Conservation (phyloP, 192 early-diverging fungal species). For the Mortierella hygrophila region DNA sequence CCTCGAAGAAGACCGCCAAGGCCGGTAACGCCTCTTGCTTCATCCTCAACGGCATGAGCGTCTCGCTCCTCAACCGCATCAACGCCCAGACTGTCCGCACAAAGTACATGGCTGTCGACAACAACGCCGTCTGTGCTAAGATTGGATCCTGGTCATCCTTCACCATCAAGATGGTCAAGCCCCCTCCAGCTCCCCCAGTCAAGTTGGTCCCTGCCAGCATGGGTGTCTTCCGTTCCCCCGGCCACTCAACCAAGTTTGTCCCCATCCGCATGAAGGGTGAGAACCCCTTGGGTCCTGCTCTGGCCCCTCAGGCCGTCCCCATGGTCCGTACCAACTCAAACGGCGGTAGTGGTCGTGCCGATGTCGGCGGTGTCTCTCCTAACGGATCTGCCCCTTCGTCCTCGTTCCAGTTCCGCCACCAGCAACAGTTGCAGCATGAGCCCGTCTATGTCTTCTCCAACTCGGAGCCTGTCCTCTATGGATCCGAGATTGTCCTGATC, state of each 20-base stretch:
- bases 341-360: neutral
- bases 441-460: conserved; percentile 46
- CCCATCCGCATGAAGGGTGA: conserved; percentile 57
- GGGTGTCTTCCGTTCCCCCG: conserved; percentile 37
- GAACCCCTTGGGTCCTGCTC: neutral
- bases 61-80: conserved; percentile 92
- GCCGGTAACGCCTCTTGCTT: conserved; percentile 82
- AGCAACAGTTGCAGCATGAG: conserved; percentile 44
- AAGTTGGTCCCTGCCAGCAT: conserved; percentile 31
- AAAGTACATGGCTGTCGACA: conserved; percentile 81
- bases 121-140: conserved; percentile 70
- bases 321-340: conserved; percentile 24
- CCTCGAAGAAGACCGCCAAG: conserved; percentile 92
- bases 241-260: conserved; percentile 54
- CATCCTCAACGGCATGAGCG: conserved; percentile 80
- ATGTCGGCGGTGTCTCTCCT: neutral
- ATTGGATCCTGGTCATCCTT: conserved; percentile 75
- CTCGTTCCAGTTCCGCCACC: conserved; percentile 45
- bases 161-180: conserved; percentile 64
- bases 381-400: conserved; percentile 8
- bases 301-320: conserved; percentile 10
- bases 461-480: conserved; percentile 72
- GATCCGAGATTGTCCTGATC: conserved; percentile 78
- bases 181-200: conserved; percentile 37
- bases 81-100: conserved; percentile 93